Evolutionary conservation across 2,329 filamentous ascomycete species (phyloP).

Genomic region (Diaporthe sp.): DNA sequence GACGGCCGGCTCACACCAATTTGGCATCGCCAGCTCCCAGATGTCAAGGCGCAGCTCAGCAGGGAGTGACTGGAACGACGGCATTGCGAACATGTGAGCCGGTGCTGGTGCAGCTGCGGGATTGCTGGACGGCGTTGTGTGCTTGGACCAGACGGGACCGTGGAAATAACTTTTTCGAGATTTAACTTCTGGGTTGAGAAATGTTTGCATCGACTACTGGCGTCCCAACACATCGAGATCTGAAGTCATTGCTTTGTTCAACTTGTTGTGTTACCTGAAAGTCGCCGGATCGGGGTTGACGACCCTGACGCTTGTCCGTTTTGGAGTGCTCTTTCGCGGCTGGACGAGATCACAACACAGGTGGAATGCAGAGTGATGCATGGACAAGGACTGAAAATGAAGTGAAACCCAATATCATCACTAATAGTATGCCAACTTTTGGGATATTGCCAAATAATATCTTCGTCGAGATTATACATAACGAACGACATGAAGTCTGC

Average conservation of each 20-base stretch:
- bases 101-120: neutral
- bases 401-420: rapidly evolving
- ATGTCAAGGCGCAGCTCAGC: constrained; percentile 5
- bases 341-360: neutral
- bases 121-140: too few relatives aligned
- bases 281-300: constrained; percentile 27
- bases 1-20: neutral
- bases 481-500: neutral
- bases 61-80: constrained; percentile 11
- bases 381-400: neutral
- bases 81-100: neutral
- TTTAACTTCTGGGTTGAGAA: neutral
- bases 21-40: constrained; percentile 19
- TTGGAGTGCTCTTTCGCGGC: neutral
- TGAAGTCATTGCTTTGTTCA: constrained; percentile 15
- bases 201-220: neutral
- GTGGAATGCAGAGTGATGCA: neutral
- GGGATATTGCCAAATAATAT: too few relatives aligned
- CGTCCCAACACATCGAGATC: neutral
- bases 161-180: neutral
- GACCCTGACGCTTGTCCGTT: constrained; percentile 14
- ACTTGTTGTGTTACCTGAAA: constrained; percentile 3
- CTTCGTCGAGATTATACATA: neutral
- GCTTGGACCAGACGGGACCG: neutral
- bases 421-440: neutral